These are phyloP conservation scores for Cercospora sp. DNA, from an alignment of 2,329 filamentous ascomycete genomes.

Conservation along the genomic window DNA sequence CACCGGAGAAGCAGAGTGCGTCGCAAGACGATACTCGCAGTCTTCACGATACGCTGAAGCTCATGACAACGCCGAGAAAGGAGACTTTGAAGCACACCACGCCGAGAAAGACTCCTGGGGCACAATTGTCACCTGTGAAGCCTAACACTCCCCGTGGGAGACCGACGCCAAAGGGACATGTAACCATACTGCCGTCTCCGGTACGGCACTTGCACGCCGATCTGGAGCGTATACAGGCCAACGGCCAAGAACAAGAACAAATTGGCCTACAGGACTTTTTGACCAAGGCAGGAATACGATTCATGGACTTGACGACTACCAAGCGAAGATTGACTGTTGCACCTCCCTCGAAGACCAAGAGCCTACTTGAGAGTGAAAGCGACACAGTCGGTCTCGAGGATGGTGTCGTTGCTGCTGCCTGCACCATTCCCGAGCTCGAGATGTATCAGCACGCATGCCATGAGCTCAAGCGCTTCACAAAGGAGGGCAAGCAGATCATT, in stretches of 20 bases:
- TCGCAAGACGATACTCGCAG: conserved; percentile 25
- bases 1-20: conserved; percentile 24
- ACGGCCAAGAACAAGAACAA: conserved; percentile 31
- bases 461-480: conserved; percentile 95
- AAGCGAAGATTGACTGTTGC: conserved; percentile 84
- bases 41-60: conserved; percentile 47
- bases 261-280: conserved; percentile 84
- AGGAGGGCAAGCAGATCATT: conserved; percentile 85
- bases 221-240: conserved; percentile 24
- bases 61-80: conserved; percentile 52
- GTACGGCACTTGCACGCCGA: conserved; percentile 34
- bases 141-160: conserved; percentile 40
- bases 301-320: conserved; percentile 97
- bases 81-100: conserved; percentile 44
- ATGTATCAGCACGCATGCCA: conserved; percentile 92
- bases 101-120: conserved; percentile 42
- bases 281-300: conserved; percentile 92
- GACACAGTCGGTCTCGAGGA: conserved; percentile 59
- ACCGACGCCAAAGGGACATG: conserved; percentile 32
- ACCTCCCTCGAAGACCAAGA: conserved; percentile 40
- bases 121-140: conserved; percentile 45
- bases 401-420: conserved; percentile 84
- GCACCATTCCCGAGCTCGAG: conserved; percentile 89
- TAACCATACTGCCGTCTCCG: conserved; percentile 27
- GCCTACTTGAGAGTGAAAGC: conserved; percentile 41